These are phyloP conservation scores for Venturia oleaginea DNA, from an alignment of 2,329 filamentous ascomycete genomes.

Conservation along the genomic window DNA sequence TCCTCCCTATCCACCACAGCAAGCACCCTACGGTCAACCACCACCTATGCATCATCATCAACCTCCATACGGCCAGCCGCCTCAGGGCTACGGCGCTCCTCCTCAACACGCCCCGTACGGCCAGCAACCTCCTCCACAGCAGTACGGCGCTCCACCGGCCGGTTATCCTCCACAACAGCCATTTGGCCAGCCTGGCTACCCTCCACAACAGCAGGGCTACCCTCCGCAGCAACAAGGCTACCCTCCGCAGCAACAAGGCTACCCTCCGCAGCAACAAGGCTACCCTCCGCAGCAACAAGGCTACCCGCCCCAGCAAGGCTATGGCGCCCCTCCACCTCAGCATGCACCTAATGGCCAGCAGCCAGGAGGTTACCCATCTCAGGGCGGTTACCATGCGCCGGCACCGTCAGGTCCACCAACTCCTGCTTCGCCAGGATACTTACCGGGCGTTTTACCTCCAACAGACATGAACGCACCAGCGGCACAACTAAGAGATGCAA, in stretches of 20 bases:
- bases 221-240: conserved; percentile 22
- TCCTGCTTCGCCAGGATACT: conserved; percentile 65
- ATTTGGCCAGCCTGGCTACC: conserved; percentile 15
- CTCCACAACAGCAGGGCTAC: conserved; percentile 17
- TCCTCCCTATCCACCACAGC: conserved; percentile 15
- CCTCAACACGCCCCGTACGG: background rate
- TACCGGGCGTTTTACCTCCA: conserved; percentile 57
- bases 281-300: conserved; percentile 18
- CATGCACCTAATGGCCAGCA: conserved; percentile 18
- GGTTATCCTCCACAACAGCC: conserved; percentile 14
- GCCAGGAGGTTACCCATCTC: conserved; percentile 19
- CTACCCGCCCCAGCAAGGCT: conserved; percentile 13
- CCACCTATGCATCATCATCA: conserved; percentile 11
- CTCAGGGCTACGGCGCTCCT: conserved; percentile 21
- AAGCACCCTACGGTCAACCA: conserved; percentile 19
- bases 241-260: conserved; percentile 19
- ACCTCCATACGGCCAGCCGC: conserved; percentile 23
- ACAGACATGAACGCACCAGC: conserved; percentile 60
- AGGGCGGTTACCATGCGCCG: conserved; percentile 27
- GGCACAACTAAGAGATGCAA: conserved; percentile 64
- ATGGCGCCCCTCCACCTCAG: conserved; percentile 26
- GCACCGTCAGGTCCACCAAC: conserved; percentile 43
- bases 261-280: conserved; percentile 21
- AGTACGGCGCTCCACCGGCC: conserved; percentile 19
- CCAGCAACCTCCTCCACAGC: conserved; percentile 16